A percentile compares a stretch with the other conserved stretches of the same genome.
Conservation (phyloP, 192 early-diverging fungal species). For the Coemansia sp. region DNA sequence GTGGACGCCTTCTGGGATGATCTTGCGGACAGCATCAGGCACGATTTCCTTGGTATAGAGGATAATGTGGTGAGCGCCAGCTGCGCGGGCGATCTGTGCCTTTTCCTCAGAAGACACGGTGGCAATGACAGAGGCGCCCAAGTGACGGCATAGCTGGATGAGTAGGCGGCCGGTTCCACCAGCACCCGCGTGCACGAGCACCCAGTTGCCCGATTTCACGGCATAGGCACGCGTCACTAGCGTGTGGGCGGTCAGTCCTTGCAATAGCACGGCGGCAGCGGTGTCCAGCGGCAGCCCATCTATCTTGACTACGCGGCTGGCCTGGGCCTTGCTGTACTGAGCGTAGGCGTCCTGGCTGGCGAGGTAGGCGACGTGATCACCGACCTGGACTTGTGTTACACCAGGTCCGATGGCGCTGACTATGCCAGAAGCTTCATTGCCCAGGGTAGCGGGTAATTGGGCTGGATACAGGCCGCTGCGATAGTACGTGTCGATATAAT, state of each 20-base stretch:
- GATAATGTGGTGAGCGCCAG: slow-evolving; percentile 77
- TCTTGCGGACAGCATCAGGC: slow-evolving; percentile 66
- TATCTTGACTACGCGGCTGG: slow-evolving; percentile 52
- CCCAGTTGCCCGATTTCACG: slow-evolving; percentile 74
- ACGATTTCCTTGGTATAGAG: slow-evolving; percentile 74
- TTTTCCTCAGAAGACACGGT: slow-evolving; percentile 79
- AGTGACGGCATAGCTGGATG: slow-evolving; percentile 72
- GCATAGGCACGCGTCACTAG: slow-evolving; percentile 71
- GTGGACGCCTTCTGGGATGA: slow-evolving; percentile 78
- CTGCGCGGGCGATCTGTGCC: slow-evolving; percentile 59
- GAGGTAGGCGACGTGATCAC: slow-evolving; percentile 83
- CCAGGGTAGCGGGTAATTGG: slow-evolving; percentile 68
- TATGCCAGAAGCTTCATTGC: slow-evolving; percentile 81
- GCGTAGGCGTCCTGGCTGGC: slow-evolving; percentile 66
- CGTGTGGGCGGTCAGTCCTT: slow-evolving; percentile 83
- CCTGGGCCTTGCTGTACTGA: slow-evolving; percentile 67
- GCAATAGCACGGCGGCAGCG: slow-evolving; percentile 72
- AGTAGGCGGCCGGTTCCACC: slow-evolving; percentile 86
- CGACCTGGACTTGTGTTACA: slow-evolving; percentile 65
- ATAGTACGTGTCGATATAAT: slow-evolving; percentile 92
- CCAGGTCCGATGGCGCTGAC: slow-evolving; percentile 77
- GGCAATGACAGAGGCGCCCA: slow-evolving; percentile 89
- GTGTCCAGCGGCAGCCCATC: slow-evolving; percentile 58
- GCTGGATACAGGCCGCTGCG: slow-evolving; percentile 77
- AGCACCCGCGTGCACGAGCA: slow-evolving; percentile 89